Base-by-base conservation (phyloP, 306 rosid species). In the Vigna hirtella region DNA sequence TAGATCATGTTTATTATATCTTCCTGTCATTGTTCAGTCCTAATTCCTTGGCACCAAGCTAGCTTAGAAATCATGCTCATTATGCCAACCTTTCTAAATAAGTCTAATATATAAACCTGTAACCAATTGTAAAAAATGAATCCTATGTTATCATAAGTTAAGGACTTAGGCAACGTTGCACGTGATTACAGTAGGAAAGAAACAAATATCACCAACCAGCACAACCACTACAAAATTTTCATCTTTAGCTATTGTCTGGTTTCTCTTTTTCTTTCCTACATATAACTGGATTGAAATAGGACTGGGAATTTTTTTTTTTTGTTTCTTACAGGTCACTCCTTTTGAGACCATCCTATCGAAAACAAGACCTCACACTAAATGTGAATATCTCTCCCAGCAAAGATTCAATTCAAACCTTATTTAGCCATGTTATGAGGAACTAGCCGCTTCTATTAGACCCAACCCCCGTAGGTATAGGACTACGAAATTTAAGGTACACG, bases 1-100 rank as follows among this genome's bases (percentile, higher is more conserved):
- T 34, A 24, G 55, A 22, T 17, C 76, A 61, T 66, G 51, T 58
- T 83, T 67, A 67, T 59, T 43, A 28, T 64, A 81, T 64, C 36
- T 18, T 50, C 9, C 59, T 17, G 3, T 63, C 26, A 14, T 14
- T 70, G 66, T 34, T 59, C 55, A 63, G 40, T 53, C 18, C 42
- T 42, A 51, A 62, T 30, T 53, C 24, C 30, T 18, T 24, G 62
- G 49, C 47, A 81, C 64, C 61, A 73, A 69, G 56, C 73, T 52
- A 2, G 43, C 63, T 18, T 50, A 71, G n/a, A 77, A 67, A 30
- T 67, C 61, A 40, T 57, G 73, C 4, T 64, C 9, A 64, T 64
- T 4, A 64, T 52, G 5, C 18, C 15, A 77, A 50, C 49, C 36
- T n/a, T 67, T 14, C 15, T 28, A 42, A 43, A 16, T 55, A 53